phyloP scores from a whole-genome alignment of 305 asterid genomes.

The Solanum aculeatissimum region DNA sequence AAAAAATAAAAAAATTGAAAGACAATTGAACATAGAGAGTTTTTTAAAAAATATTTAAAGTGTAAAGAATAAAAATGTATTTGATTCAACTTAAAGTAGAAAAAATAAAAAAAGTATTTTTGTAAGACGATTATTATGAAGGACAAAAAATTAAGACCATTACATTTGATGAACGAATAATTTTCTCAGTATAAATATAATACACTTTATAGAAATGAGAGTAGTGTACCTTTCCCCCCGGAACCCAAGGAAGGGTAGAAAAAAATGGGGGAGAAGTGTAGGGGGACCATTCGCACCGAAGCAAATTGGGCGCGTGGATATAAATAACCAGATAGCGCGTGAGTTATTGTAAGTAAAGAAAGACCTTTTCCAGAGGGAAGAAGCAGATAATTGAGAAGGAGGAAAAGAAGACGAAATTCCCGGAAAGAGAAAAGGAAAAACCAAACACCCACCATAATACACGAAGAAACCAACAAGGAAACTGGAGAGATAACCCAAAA shows the following conservation, averaged over 20 bases:
- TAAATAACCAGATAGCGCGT: background rate
- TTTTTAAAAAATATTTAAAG: no score
- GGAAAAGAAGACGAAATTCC: slow-evolving; percentile 10
- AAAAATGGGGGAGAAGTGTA: background rate
- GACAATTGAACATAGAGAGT: no score
- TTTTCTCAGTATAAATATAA: no score
- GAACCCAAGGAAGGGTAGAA: background rate
- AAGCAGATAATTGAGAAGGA: background rate
- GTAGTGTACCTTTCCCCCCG: background rate
- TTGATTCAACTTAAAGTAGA: no score
- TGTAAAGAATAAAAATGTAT: no score
- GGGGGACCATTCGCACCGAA: background rate
- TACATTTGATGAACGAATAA: no score
- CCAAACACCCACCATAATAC: background rate
- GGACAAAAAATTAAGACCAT: no score
- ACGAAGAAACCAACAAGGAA: background rate
- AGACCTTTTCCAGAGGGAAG: background rate
- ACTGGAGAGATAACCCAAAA: background rate
- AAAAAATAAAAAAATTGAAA: no score
- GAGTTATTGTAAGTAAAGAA: background rate
- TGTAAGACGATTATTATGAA: no score
- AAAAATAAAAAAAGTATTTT: no score
- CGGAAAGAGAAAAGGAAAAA: background rate
- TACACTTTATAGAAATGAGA: no score
- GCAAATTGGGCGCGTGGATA: background rate